These are phyloP conservation scores for Sporisorium scitamineum DNA, from an alignment of 1,284 basidiomycete species.

Conservation along the genomic window DNA sequence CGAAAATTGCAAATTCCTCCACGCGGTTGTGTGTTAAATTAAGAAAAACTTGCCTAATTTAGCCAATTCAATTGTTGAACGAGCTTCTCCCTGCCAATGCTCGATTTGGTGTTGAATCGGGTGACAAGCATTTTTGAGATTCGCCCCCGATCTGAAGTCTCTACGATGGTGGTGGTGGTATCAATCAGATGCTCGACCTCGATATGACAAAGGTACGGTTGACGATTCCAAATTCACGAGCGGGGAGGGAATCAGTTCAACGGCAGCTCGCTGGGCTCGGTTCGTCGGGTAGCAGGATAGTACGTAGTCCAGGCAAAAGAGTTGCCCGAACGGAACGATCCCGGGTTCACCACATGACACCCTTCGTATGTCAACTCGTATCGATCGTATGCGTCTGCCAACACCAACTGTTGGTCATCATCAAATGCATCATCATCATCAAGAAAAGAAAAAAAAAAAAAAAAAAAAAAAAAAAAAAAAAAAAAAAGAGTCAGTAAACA, in stretches of 20 bases:
- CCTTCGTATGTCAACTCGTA: conserved; percentile 97
- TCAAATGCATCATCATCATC: too few relatives aligned
- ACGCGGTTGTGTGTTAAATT: background rate
- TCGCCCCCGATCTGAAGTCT: too few relatives aligned
- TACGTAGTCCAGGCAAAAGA: conserved; percentile 68
- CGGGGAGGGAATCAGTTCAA: too few relatives aligned
- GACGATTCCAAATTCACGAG: too few relatives aligned
- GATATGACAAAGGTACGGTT: background rate
- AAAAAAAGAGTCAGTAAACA: too few relatives aligned
- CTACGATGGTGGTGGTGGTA: too few relatives aligned
- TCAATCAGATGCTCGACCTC: too few relatives aligned
- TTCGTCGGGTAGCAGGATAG: conserved; percentile 66
- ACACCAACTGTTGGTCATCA: conserved; percentile 83
- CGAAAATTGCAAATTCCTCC: background rate
- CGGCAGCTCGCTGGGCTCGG: conserved; percentile 58
- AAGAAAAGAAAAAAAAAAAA: too few relatives aligned
- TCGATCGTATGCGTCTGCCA: conserved; percentile 95
- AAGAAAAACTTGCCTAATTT: background rate
- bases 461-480: too few relatives aligned
- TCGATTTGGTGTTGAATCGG: too few relatives aligned
- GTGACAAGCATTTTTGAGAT: too few relatives aligned
- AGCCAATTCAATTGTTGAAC: background rate
- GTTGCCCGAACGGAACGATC: conserved; percentile 70
- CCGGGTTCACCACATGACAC: conserved; percentile 98
- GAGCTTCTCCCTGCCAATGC: background rate